Conservation (phyloP, 129 eudicot species). For the Gnaphalium uliginosum region DNA sequence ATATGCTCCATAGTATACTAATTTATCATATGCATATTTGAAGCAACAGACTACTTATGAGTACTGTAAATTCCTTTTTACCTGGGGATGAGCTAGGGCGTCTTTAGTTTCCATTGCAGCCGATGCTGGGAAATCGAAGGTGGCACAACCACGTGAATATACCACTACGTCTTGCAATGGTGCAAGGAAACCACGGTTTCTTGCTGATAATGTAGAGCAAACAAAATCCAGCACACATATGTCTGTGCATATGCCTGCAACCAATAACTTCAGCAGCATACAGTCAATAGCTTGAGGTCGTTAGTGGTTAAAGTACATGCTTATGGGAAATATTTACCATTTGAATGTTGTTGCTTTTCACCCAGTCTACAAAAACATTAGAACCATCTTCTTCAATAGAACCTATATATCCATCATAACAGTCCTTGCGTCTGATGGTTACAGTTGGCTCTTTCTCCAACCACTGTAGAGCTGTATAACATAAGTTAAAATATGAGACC, state of each 20-base stretch:
- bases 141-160: conserved; percentile 81
- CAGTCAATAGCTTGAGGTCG: neutral
- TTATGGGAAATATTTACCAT: conserved; percentile 33
- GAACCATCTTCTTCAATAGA: conserved; percentile 70
- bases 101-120: conserved; percentile 46
- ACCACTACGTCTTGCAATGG: conserved; percentile 80
- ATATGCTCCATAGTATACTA: neutral
- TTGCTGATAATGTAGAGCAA: conserved; percentile 68
- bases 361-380: conserved; percentile 68
- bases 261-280: conserved; percentile 58
- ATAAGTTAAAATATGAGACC: conserved; percentile 9
- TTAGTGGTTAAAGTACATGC: neutral
- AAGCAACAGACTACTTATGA: neutral
- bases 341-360: conserved; percentile 65
- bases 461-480: conserved; percentile 65
- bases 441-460: conserved; percentile 65
- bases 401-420: conserved; percentile 78
- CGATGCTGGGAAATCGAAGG: conserved; percentile 71
- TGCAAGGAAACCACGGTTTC: conserved; percentile 60
- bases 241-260: conserved; percentile 85
- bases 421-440: conserved; percentile 71
- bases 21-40: neutral
- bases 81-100: conserved; percentile 68
- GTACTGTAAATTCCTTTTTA: conserved; percentile 8
- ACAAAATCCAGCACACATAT: conserved; percentile 85